phyloP scores from a whole-genome alignment of 1,139 yeast species.

The Yamadazyma buinensis region DNA sequence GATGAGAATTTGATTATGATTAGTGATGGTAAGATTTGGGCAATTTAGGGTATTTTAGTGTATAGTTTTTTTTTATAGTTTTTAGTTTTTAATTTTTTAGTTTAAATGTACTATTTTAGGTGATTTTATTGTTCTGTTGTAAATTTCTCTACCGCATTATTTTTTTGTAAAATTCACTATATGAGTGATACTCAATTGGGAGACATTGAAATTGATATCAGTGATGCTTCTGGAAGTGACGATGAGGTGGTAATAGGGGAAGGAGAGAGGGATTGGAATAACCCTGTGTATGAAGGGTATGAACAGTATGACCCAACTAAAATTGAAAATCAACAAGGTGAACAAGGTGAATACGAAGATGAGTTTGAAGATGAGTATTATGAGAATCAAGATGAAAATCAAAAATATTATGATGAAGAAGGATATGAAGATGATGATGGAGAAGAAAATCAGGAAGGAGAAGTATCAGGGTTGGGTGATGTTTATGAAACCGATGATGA shows the following conservation, averaged over 20 bases:
- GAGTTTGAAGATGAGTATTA: background rate
- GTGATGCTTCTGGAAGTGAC: background rate
- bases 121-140: too few species aligned
- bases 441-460: background rate
- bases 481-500: conserved; percentile 1
- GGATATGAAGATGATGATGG: conserved; percentile 3
- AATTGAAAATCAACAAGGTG: background rate
- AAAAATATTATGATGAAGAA: background rate
- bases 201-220: conserved; percentile 4
- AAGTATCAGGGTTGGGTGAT: background rate
- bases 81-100: too few species aligned
- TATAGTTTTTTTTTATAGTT: too few species aligned
- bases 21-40: conserved; percentile 62
- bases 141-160: too few species aligned
- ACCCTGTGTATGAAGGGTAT: background rate
- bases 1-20: conserved; percentile 56
- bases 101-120: too few species aligned
- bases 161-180: too few species aligned
- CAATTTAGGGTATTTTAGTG: conserved; percentile 44
- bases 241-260: background rate
- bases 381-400: background rate
- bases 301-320: background rate
- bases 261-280: background rate
- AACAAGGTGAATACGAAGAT: background rate
- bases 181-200: too few species aligned